phyloP scores from a whole-genome alignment of 306 rosid species.

The Cicer bijugum region DNA sequence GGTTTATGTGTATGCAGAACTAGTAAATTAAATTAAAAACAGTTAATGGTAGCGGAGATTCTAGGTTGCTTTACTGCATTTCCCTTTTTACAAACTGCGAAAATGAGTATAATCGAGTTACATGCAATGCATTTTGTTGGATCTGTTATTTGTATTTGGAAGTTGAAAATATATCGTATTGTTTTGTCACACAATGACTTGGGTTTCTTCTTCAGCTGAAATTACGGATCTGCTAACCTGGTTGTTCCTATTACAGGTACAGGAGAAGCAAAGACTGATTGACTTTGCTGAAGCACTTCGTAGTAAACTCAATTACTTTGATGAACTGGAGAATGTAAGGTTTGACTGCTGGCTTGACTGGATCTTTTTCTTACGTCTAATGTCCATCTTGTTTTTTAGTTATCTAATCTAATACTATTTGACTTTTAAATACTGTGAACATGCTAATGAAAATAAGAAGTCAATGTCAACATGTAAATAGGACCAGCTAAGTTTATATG shows the following conservation, averaged over 20 bases:
- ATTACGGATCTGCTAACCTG: slow-evolving; percentile 35
- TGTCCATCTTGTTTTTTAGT: slow-evolving; percentile 12
- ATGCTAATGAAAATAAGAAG: slow-evolving; percentile 11
- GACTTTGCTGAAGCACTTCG: slow-evolving; percentile 95
- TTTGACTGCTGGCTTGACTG: slow-evolving; percentile 83
- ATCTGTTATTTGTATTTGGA: slow-evolving; percentile 30
- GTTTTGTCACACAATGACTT: neutral
- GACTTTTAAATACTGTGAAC: slow-evolving; percentile 29
- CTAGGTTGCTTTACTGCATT: slow-evolving; percentile 24
- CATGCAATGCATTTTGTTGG: slow-evolving; percentile 34
- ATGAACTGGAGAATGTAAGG: slow-evolving; percentile 99
- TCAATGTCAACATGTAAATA: neutral
- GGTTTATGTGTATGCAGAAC: slow-evolving; percentile 17
- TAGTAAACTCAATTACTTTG: slow-evolving; percentile 93
- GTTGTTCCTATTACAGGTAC: slow-evolving; percentile 60
- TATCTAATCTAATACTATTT: slow-evolving; percentile 25
- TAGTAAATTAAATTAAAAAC: slow-evolving; percentile 12
- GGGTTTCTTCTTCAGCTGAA: slow-evolving; percentile 40
- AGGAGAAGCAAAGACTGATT: slow-evolving; percentile 88
- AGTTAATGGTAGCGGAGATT: neutral
- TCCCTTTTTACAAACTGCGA: neutral
- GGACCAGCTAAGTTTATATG: slow-evolving; percentile 30
- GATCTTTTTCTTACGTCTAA: slow-evolving; percentile 47
- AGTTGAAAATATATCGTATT: slow-evolving; percentile 5
- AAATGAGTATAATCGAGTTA: slow-evolving; percentile 4